A percentile compares a stretch with the other conserved stretches of the same genome.
Conservation (phyloP, 2,329 filamentous ascomycete genomes). For the Penicillium freii region DNA sequence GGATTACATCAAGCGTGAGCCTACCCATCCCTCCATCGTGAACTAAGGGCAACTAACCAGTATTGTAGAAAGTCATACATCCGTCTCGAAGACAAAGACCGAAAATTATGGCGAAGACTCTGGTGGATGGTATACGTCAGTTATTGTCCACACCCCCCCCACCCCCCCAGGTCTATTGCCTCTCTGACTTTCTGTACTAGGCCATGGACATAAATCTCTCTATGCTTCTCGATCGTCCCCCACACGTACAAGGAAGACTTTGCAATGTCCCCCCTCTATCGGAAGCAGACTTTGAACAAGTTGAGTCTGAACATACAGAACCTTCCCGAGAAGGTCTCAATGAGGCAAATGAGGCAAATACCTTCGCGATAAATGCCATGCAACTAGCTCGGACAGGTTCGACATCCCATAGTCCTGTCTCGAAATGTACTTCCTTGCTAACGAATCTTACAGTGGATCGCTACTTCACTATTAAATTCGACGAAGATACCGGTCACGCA, state of each 20-base stretch:
- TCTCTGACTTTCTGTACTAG: neutral
- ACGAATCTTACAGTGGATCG: slow-evolving; percentile 6
- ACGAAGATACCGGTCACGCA: slow-evolving; percentile 5
- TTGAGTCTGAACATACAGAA: neutral
- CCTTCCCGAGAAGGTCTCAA: neutral
- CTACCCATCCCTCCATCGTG: neutral
- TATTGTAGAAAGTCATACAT: slow-evolving; percentile 16
- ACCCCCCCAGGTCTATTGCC: neutral
- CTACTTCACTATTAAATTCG: slow-evolving; percentile 10
- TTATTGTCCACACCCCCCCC: neutral
- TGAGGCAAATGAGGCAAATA: slow-evolving; percentile 2
- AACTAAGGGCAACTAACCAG: neutral
- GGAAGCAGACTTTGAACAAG: slow-evolving; percentile 18
- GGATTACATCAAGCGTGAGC: slow-evolving; percentile 28
- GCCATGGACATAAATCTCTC: slow-evolving; percentile 21
- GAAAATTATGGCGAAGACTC: slow-evolving; percentile 21
- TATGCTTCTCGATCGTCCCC: slow-evolving; percentile 24
- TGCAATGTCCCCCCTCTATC: slow-evolving; percentile 20
- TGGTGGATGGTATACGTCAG: slow-evolving; percentile 24
- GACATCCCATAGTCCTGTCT: neutral
- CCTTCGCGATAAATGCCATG: slow-evolving; percentile 12
- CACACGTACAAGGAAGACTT: slow-evolving; percentile 23
- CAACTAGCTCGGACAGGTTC: slow-evolving; percentile 18
- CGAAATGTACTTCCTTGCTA: neutral
- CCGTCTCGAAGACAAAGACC: slow-evolving; percentile 9